phyloP scores from a whole-genome alignment of 208 protist genomes.

The Wallacemonas sp. region DNA sequence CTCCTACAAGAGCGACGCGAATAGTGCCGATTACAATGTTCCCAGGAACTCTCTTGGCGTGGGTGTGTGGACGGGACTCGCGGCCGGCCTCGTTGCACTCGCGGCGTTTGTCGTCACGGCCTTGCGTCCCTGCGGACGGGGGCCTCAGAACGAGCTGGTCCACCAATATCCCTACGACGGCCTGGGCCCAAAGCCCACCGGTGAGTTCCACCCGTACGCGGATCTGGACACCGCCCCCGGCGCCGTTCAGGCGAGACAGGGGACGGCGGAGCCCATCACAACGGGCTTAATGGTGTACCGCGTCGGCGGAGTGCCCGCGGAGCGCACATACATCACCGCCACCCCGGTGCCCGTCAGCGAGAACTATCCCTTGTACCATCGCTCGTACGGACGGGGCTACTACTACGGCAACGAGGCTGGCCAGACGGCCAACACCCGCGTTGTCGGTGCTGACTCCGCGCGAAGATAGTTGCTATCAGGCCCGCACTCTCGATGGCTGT shows the following conservation, averaged over 20 bases:
- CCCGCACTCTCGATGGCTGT: too few species aligned
- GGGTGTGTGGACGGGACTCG: conserved; percentile 7
- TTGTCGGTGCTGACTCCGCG: too few species aligned
- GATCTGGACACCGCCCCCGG: not conserved
- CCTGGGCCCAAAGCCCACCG: too few species aligned
- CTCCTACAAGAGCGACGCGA: conserved; percentile 4
- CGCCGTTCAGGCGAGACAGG: too few species aligned
- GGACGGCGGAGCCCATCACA: not conserved
- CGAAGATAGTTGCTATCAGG: too few species aligned
- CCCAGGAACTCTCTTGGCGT: not conserved
- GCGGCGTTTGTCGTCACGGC: not conserved
- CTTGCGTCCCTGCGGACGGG: not conserved
- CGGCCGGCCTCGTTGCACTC: not conserved
- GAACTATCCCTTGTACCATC: conserved; percentile 16
- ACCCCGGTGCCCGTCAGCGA: not conserved
- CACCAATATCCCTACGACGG: not conserved
- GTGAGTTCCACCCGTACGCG: too few species aligned
- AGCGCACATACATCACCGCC: too few species aligned
- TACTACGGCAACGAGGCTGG: conserved; percentile 12
- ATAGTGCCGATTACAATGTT: not conserved
- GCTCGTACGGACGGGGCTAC: conserved; percentile 4
- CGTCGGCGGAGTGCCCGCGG: not conserved
- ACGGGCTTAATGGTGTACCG: conserved; percentile 2
- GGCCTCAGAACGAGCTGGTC: not conserved
- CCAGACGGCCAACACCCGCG: not conserved